Base-by-base conservation (phyloP, 176 grass and related monocot genomes). In the Ananas comosus region DNA sequence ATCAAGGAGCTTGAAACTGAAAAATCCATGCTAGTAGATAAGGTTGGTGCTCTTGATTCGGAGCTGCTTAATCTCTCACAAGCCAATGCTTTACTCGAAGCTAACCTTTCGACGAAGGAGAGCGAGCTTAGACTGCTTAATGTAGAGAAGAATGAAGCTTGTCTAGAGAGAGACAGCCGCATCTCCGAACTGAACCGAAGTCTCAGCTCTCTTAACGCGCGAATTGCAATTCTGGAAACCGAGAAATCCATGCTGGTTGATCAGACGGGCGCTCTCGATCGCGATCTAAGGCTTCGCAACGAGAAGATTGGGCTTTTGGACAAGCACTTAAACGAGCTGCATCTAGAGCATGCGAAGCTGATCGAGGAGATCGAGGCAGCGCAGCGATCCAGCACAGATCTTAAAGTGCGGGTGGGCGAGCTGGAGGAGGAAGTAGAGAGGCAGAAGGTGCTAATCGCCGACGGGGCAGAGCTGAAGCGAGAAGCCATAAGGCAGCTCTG, bases 401-500 rank as follows among this genome's bases (percentile, higher is more conserved):
- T 93, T 11, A 72, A 69, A 4, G 47, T 51, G 11, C 80, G 66
- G 51, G 66, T 99, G 16, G 13, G 51, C 7, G 89, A 93, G 59
- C 76, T 99, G 1, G 89, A 99, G 78, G 78, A 70, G 61, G 84
- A 93, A 71, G 80, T 93, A 21, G 80, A 85, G 70, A 83, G 17
- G 47, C 89, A 99, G 76, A 99, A 82, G 65, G 68, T 72, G 33
- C 24, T 79, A 47, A 79, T 86, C 24, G 78, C 64, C 0, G 89
- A 99, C 67, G 71, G 83, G 9, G 89, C 89, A 1, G 94, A 99
- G 70, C 80, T 74, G 25, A 99, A 99, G 81, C 73, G 94, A 51
- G 94, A 93, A 69, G 89, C 89, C 0, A 97, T 97, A 70, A 90
- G 89, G 78, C 94, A 97, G 70, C 87, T 93, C 50, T 93, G 94